phyloP scores from a whole-genome alignment of 345 rosid genomes.

The Gossypium raimondii region DNA sequence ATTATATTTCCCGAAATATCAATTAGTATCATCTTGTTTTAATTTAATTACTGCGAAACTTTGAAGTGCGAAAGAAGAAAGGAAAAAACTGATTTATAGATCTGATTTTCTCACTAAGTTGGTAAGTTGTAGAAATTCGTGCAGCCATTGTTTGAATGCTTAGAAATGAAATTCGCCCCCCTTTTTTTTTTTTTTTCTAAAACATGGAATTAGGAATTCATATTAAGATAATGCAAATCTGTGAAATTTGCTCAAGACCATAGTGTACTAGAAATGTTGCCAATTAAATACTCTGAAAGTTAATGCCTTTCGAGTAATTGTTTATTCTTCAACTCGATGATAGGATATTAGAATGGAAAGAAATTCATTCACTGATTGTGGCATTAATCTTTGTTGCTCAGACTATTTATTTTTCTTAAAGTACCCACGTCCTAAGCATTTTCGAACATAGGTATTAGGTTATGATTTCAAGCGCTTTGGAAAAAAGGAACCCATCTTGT shows the following conservation, averaged over 20 bases:
- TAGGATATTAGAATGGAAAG: neutral
- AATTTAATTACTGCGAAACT: neutral
- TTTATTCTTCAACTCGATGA: neutral
- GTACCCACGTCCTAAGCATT: neutral
- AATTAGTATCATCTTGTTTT: neutral
- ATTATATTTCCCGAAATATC: neutral
- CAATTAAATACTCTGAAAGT: neutral
- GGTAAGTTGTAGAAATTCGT: neutral
- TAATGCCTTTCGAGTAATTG: neutral
- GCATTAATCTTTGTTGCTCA: neutral
- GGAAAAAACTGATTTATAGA: neutral
- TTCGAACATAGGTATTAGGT: neutral
- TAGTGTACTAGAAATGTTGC: neutral
- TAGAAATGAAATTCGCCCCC: neutral
- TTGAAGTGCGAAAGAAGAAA: neutral
- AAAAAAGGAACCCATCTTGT: too few relatives aligned
- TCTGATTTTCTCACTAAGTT: neutral
- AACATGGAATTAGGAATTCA: neutral
- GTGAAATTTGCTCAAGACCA: neutral
- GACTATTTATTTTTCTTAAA: neutral
- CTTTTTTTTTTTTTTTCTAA: neutral
- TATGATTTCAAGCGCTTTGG: too few relatives aligned
- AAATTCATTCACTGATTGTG: neutral
- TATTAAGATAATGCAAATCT: neutral
- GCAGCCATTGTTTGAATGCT: constrained; percentile 9